Evolutionary conservation across 768 basidiomycete species (phyloP), one percentile per base, ranked within the genome.

Genomic region (Obba rivulosa): DNA sequence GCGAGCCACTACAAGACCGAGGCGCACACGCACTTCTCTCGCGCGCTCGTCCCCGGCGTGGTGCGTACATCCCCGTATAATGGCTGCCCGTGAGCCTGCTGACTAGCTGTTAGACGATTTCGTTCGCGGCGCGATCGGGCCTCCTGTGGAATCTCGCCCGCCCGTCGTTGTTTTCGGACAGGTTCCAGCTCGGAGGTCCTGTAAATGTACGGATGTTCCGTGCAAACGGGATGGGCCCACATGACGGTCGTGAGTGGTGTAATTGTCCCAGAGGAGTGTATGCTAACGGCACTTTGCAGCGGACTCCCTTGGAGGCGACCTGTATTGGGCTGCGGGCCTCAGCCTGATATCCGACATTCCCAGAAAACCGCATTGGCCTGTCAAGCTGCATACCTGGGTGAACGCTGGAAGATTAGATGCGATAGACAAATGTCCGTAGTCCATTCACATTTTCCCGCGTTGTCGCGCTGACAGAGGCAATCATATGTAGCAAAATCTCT

Each of bases 151-250:
- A 83, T 41, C 63, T 95, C 7, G 68, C 70, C 10, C 67, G 71
- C 10, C 65, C 71, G 11, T 74, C 78, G 7, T 75, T 81, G 20
- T 86, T 90, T 57, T 75, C 82, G 1, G 96, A 99, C 66, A 81
- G 92, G 4, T 92, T 92, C 64, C 93, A 95, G 55, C 76, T 97
- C 0, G 96, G 96, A 21, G 96, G 96, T 0, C 93, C 96, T 0
- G 79, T 85, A 7, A 90, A 82, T 45, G 74, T 98, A 0, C 74
- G 96, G 4, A 78, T 80, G 43, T 94, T 95, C 67, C 76, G 76
- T 38, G 71, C 74, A 5, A 90, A 88, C 59, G 73, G 82, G 3
- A 72, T 96, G 69, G 93, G 93, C 4, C 84, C 87, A 0, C 75
- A 74, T 18, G 90, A 93, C 52, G 78, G 80, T 16, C 59, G 90